Conservation (phyloP, 164 flowering plant species). For the Chimonanthus praecox region DNA sequence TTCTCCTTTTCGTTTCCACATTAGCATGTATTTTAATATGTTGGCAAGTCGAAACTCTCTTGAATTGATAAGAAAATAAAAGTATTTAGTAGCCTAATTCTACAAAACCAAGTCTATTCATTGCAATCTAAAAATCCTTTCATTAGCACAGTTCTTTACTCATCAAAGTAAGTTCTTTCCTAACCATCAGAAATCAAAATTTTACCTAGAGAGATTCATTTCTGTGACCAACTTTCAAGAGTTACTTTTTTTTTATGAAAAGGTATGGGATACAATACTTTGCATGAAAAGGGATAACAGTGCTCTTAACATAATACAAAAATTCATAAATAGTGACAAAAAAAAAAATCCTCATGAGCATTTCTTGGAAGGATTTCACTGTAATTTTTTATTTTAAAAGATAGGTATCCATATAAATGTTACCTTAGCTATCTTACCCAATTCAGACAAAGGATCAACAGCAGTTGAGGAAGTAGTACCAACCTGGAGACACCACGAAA, state of each 20-base stretch:
- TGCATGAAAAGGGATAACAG: not conserved
- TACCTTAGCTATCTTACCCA: conserved; percentile 80
- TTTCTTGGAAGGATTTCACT: not conserved
- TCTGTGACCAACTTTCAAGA: too few relatives aligned
- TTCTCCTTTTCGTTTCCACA: not conserved
- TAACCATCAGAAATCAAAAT: not conserved
- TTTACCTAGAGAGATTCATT: too few relatives aligned
- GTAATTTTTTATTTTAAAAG: not conserved
- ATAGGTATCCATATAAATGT: not conserved
- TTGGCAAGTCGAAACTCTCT: not conserved
- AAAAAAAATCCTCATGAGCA: not conserved
- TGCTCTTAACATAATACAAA: not conserved
- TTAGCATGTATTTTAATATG: not conserved
- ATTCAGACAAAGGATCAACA: conserved; percentile 70
- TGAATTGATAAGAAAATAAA: not conserved
- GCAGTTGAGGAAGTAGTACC: conserved; percentile 97
- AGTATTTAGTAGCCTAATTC: not conserved
- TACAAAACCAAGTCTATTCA: not conserved
- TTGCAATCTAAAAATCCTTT: not conserved
- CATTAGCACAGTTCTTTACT: not conserved
- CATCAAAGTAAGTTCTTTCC: not conserved
- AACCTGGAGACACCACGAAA: conserved; percentile 42
- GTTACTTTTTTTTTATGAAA: not conserved
- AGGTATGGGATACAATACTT: not conserved
- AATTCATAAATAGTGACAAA: not conserved